Evolutionary conservation across 73 alveolate genomes (phyloP).

Genomic region (Paramecium octaurelia): DNA sequence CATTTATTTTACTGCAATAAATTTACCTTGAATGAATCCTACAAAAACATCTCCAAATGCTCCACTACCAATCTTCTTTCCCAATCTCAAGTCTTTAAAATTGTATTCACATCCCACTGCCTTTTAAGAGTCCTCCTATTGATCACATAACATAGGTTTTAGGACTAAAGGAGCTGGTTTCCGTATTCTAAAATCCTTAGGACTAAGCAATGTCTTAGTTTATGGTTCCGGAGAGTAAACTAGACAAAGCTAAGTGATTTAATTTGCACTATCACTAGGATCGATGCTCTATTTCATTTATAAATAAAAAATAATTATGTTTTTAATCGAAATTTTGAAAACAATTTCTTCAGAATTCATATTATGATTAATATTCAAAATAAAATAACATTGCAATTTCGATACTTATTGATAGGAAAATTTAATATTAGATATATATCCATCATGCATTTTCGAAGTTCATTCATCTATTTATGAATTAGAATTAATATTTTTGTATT

Average conservation of each 20-base stretch:
- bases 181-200: not conserved
- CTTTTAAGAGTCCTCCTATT: not conserved
- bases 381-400: no score
- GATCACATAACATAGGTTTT: not conserved
- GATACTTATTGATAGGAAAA: no score
- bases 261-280: not conserved
- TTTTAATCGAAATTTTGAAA: not conserved
- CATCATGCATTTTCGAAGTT: no score
- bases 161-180: not conserved
- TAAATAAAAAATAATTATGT: not conserved
- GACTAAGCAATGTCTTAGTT: not conserved
- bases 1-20: slow-evolving; percentile 56
- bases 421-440: no score
- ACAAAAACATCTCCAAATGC: slow-evolving; percentile 32
- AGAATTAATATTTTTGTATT: no score
- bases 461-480: not conserved
- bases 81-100: not conserved
- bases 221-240: not conserved
- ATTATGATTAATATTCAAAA: no score
- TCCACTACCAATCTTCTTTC: not conserved
- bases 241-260: not conserved
- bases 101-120: not conserved
- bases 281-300: not conserved
- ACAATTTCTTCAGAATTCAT: not conserved
- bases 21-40: slow-evolving; percentile 42